Evolutionary conservation across 2,329 filamentous ascomycete species (phyloP).

Genomic region (Lachnellula arida): DNA sequence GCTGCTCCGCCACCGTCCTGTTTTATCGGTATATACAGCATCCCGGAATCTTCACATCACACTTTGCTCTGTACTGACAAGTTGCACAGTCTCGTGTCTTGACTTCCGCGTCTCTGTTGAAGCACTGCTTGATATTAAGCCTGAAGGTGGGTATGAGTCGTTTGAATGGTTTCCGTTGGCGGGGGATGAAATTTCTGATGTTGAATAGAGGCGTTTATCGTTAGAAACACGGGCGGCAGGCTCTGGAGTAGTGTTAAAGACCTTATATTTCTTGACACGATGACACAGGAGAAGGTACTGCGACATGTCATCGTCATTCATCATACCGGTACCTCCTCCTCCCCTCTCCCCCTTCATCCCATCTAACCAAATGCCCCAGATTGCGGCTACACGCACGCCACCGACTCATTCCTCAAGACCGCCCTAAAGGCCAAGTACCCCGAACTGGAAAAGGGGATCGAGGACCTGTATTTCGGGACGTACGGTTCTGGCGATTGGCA

Average conservation of each 20-base stretch:
- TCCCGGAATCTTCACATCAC: not conserved
- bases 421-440: not conserved
- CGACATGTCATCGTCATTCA: conserved; percentile 4
- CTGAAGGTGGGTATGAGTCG: not conserved
- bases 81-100: conserved; percentile 1
- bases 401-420: conserved; percentile 1
- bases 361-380: not conserved
- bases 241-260: not conserved
- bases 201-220: conserved; percentile 1
- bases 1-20: not conserved
- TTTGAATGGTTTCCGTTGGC: not conserved
- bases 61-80: not conserved
- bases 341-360: not conserved
- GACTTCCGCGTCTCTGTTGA: conserved; percentile 3
- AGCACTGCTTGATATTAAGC: conserved; percentile 1
- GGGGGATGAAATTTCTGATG: not conserved
- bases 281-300: not conserved
- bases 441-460: not conserved
- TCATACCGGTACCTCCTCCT: not conserved
- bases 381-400: conserved; percentile 5
- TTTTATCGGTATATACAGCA: not conserved
- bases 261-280: not conserved
- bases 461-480: conserved; percentile 1
- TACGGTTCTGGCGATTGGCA: conserved; percentile 1
- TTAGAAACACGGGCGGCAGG: conserved; percentile 1